Conservation (phyloP, 352 stramenopile genomes). For the Peronospora farinosa region DNA sequence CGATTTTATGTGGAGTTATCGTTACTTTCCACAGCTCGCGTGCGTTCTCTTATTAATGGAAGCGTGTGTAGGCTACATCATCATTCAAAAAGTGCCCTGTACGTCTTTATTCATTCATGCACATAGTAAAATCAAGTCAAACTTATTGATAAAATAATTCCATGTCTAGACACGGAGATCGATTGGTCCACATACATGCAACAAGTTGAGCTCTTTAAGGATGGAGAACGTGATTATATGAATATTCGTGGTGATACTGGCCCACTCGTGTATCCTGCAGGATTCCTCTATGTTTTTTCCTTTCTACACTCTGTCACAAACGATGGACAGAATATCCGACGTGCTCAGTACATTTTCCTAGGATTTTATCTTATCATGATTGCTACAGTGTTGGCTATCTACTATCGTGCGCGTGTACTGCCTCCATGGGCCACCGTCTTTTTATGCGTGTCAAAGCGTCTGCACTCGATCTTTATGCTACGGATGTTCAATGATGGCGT, state of each 20-base stretch:
- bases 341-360: slow-evolving; percentile 92
- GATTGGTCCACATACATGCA: slow-evolving; percentile 99
- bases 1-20: slow-evolving; percentile 85
- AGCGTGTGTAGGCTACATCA: slow-evolving; percentile 56
- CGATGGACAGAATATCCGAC: slow-evolving; percentile 67
- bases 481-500: slow-evolving; percentile 98
- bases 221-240: slow-evolving; percentile 93
- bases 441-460: slow-evolving; percentile 90
- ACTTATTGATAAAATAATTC: not conserved
- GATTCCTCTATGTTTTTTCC: slow-evolving; percentile 96
- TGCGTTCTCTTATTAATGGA: slow-evolving; percentile 50
- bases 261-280: slow-evolving; percentile 96
- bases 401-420: slow-evolving; percentile 65
- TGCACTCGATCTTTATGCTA: slow-evolving; percentile 98
- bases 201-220: slow-evolving; percentile 90
- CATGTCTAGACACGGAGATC: slow-evolving; percentile 94
- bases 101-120: slow-evolving; percentile 10
- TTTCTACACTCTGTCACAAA: slow-evolving; percentile 90
- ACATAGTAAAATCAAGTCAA: not conserved
- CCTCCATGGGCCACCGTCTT: slow-evolving; percentile 87
- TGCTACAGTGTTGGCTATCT: slow-evolving; percentile 87
- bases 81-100: slow-evolving; percentile 81
- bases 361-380: slow-evolving; percentile 92
- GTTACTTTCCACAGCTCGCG: slow-evolving; percentile 69
- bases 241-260: slow-evolving; percentile 94